Conservation (phyloP, 768 basidiomycete genomes). For the Phylloporus sp. region DNA sequence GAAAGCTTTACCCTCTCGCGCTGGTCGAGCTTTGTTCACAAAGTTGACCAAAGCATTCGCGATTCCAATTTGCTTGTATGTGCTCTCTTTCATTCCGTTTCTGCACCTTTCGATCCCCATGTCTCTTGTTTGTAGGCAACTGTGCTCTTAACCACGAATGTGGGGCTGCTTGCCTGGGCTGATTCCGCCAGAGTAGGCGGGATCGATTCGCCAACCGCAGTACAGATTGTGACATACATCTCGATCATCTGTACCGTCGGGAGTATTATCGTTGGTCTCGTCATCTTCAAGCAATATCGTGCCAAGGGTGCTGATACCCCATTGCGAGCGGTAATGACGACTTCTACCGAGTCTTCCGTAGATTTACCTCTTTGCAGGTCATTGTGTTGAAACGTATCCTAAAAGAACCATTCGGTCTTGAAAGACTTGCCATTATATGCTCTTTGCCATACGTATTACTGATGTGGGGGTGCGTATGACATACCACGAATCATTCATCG, state of each 20-base stretch:
- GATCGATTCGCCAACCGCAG: conserved; percentile 9
- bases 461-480: conserved; percentile 35
- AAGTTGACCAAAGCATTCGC: conserved; percentile 30
- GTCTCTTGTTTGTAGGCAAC: conserved; percentile 20
- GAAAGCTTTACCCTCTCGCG: conserved; percentile 24
- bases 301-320: conserved; percentile 31
- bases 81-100: not conserved
- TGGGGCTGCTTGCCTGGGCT: conserved; percentile 24
- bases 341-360: not conserved
- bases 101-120: not conserved
- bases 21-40: conserved; percentile 29
- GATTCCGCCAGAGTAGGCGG: not conserved
- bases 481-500: not conserved
- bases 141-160: conserved; percentile 24
- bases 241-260: conserved; percentile 29
- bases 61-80: conserved; percentile 30
- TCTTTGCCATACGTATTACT: conserved; percentile 39
- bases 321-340: conserved; percentile 21
- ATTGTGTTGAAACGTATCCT: conserved; percentile 26
- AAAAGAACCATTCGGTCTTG: conserved; percentile 27
- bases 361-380: conserved; percentile 15
- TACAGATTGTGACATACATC: conserved; percentile 26
- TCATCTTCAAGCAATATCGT: conserved; percentile 32
- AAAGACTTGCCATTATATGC: conserved; percentile 37
- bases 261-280: conserved; percentile 28